Evolutionary conservation across 2,329 filamentous ascomycete genomes (phyloP), one percentile per base, ranked within the genome.

Genomic region (Alternaria panax): DNA sequence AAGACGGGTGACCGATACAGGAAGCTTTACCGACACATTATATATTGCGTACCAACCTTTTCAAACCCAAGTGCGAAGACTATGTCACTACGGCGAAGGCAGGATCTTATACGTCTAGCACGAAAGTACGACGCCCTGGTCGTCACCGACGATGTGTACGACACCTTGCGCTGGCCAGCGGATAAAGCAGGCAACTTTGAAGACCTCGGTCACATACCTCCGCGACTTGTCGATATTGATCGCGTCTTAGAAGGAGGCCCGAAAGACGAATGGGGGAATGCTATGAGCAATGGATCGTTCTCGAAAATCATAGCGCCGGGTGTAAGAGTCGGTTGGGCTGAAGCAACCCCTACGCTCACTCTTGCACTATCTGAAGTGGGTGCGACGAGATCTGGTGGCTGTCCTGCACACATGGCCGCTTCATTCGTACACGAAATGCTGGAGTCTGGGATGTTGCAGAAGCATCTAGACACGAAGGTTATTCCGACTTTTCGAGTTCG

Each of bases 31-130:
- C 88, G 87, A 51, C 90, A 96, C 72, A 76, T 96, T 67, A 88
- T 97, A 66, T 97, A 97, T 75, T 86, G 87, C 41, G 92, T 95
- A 18, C 91, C 93, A 0, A 92, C 92, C 0, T 94, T 92, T 74
- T 87, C 91, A 54, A 97, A 97, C 74, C 93, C 93, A 0, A 92
- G 90, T 0, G 91, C 90, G 16, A 89, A 88, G 70, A 92, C 90
- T 5, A 92, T 94, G 87, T 87, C 88, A 11, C 76, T 92, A 1
- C 70, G 78, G n/a, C 85, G 89, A 22, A 85, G 93, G 1, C 79
- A 87, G 61, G 80, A 80, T 7, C 84, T 97, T 4, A 87, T 97
- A 24, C 80, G 81, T 5, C 79, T 96, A 4, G 93, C 93, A 0
- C 84, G 93, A 50, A 81, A 87, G 55, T 86, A 90, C 73, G 88